Base-by-base conservation (phyloP, 23 red algal genomes). In the Gracilaria vermiculophylla region DNA sequence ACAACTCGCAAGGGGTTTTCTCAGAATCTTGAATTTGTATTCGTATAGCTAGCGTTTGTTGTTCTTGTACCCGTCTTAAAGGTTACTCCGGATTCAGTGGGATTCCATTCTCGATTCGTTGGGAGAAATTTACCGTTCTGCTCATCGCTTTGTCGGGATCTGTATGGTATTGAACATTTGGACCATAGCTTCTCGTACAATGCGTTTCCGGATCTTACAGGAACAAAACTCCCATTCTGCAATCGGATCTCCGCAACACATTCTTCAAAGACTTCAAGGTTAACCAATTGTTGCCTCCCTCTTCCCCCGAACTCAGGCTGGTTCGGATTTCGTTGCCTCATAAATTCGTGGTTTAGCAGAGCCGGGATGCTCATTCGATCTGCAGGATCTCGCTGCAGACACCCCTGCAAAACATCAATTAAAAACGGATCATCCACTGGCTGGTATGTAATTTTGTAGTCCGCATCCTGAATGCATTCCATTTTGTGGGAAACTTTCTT, bases 401-500 rank as follows among this genome's bases (percentile, higher is more conserved):
- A 73, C 23, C 39, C 67, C 27, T 73, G 36, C 40, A 73, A 28
- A 7, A 73, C 67, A 48, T 73, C 67, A 9, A 73, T 42, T 20
- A 73, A 28, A 13, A 45, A 73, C 28, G 67, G 67, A 34, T 73
- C 67, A 40, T 73, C 42, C 10, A 73, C 40, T 73, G 67, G 16
- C 17, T 48, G 39, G 42, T 45, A 73, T 48, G 36, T n/a, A 25
- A 73, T 73, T 28, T 80, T 88, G 75, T 93, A 88, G 2, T 73
- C 43, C 17, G 80, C 65, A 82, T 98, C 96, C 17, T 89, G 82
- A 54, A 98, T 98, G 91, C 80, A 90, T 51, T 77, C 67, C 80
- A 98, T 81, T 77, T 98, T 98, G 48, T 90, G 87, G 9, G 88
- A 80, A 1, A 86, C 82, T 85, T 94, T 95, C 61, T 67, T 91